Evolutionary conservation across 352 stramenopile genomes (phyloP).

Genomic region (Achlya hypogyna): DNA sequence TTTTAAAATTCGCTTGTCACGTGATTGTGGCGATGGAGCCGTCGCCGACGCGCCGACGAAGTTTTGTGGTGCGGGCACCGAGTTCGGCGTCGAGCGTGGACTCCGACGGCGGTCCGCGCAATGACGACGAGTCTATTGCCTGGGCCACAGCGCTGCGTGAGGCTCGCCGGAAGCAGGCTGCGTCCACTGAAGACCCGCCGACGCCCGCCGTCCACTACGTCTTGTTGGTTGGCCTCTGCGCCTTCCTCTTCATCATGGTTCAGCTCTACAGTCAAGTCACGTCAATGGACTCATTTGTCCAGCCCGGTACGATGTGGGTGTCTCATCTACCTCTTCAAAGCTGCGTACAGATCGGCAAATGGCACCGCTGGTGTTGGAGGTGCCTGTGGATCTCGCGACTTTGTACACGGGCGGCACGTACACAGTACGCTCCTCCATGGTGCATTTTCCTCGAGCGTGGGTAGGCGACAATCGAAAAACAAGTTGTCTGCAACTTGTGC

Average conservation of each 20-base stretch:
- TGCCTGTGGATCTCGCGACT: not conserved
- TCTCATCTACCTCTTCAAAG: not conserved
- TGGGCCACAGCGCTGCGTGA: not conserved
- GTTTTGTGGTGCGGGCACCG: not conserved
- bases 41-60: not conserved
- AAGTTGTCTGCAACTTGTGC: not conserved
- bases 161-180: not conserved
- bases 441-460: not conserved
- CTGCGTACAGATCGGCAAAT: not conserved
- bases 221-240: not conserved
- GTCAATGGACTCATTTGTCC: not conserved
- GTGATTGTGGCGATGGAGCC: not conserved
- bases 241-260: not conserved
- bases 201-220: not conserved
- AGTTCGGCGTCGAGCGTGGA: not conserved
- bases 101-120: not conserved
- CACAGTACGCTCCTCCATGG: not conserved
- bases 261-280: slow-evolving; percentile 7
- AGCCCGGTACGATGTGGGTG: not conserved
- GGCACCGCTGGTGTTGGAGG: not conserved
- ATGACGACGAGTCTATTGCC: not conserved
- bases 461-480: not conserved
- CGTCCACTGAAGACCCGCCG: not conserved
- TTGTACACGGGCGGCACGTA: not conserved
- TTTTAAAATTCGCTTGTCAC: not conserved